phyloP scores from a whole-genome alignment of 306 rosid species.

The Quercus mongolica region DNA sequence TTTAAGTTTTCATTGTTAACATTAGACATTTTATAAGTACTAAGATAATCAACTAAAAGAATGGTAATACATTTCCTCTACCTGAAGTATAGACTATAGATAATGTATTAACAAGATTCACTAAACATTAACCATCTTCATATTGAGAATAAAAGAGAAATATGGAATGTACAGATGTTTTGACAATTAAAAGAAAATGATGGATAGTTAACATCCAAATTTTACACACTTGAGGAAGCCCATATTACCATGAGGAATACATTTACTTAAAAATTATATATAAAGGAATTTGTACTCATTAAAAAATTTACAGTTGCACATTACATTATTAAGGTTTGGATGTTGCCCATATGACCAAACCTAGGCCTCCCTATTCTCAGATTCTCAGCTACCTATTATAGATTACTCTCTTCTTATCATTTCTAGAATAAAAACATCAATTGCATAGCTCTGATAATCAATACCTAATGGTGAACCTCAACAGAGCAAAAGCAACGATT shows the following conservation, averaged over 20 bases:
- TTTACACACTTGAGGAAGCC: not conserved
- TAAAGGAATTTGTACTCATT: not conserved
- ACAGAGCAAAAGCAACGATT: not conserved
- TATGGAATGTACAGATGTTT: not conserved
- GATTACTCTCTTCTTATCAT: not conserved
- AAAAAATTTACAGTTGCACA: not conserved
- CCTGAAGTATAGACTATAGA: too few species aligned
- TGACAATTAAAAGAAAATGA: not conserved
- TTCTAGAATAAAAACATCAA: not conserved
- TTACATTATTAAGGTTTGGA: not conserved
- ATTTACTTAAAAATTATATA: not conserved
- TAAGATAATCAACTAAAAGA: not conserved
- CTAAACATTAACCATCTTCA: not conserved
- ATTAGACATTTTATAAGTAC: not conserved
- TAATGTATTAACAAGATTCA: too few species aligned
- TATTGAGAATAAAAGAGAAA: not conserved
- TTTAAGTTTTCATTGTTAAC: not conserved
- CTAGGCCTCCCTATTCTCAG: not conserved
- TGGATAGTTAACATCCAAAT: not conserved
- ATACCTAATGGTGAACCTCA: not conserved
- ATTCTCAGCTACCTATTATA: not conserved
- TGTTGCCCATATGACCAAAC: not conserved
- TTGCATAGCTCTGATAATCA: not conserved
- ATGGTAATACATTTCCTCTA: too few species aligned
- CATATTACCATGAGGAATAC: not conserved